Evolutionary conservation across 176 grass and related monocot genomes (phyloP).

Genomic region (Hordeum vulgare): DNA sequence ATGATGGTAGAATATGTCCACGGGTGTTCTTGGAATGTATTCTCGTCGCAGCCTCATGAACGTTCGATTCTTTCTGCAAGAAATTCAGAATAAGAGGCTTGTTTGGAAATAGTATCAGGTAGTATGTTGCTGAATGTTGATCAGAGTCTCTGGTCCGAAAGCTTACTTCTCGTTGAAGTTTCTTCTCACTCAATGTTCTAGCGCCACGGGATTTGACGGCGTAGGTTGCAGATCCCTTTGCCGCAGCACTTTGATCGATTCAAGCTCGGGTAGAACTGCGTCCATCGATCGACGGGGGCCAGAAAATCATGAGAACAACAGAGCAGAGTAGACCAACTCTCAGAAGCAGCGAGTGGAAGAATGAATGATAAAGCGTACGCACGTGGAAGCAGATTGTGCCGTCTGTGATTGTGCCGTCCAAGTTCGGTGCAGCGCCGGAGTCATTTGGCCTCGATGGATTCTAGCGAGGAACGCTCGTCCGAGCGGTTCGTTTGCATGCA

Average conservation of each 20-base stretch:
- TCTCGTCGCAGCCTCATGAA: not conserved
- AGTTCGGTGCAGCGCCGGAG: constrained; percentile 18
- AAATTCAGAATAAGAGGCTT: not conserved
- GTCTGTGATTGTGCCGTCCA: constrained; percentile 53
- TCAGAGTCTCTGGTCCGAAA: not conserved
- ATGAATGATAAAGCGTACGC: not conserved
- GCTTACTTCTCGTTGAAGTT: constrained; percentile 38
- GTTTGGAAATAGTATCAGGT: not conserved
- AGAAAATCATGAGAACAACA: not conserved
- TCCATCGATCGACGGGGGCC: not conserved
- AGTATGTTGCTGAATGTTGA: not conserved
- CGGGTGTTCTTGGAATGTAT: not conserved
- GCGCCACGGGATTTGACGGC: constrained; percentile 53
- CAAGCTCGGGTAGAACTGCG: constrained; percentile 62
- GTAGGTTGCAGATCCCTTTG: constrained; percentile 66
- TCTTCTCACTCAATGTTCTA: constrained; percentile 34
- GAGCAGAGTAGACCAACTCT: not conserved
- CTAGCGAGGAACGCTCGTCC: not conserved
- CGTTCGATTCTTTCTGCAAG: not conserved
- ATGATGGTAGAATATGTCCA: not conserved
- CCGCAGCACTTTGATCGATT: constrained; percentile 79
- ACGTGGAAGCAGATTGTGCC: constrained; percentile 90
- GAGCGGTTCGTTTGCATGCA: not conserved
- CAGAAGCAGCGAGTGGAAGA: not conserved
- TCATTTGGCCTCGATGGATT: constrained; percentile 14